phyloP scores from a whole-genome alignment of 305 asterid species.

The Solanum hybrid region DNA sequence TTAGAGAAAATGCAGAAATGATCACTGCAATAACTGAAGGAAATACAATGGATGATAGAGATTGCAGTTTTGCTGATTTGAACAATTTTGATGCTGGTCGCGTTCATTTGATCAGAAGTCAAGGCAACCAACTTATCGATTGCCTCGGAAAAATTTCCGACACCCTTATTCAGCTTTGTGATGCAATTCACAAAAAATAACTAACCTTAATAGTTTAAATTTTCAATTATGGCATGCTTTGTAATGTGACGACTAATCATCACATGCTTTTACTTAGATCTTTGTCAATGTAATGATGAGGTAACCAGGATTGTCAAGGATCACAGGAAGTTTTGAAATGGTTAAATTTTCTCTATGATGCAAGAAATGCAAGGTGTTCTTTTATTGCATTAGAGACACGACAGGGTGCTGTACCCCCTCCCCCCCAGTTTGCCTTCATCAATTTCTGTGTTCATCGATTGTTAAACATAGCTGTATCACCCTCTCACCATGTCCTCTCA shows the following conservation, averaged over 20 bases:
- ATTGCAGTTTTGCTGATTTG: slow-evolving; percentile 31
- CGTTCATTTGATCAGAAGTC: slow-evolving; percentile 39
- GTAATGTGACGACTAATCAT: not conserved
- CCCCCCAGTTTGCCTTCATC: not conserved
- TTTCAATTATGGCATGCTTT: not conserved
- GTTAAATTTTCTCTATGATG: not conserved
- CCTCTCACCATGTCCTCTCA: not conserved
- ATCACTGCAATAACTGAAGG: slow-evolving; percentile 48
- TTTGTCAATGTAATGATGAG: not conserved
- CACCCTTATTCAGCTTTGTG: slow-evolving; percentile 55
- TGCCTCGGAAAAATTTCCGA: slow-evolving; percentile 44
- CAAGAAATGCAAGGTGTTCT: not conserved
- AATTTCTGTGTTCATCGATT: not conserved
- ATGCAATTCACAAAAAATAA: slow-evolving; percentile 20
- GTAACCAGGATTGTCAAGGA: not conserved
- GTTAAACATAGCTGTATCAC: not conserved
- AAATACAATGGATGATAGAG: slow-evolving; percentile 31
- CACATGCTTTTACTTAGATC: not conserved
- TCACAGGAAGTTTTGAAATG: not conserved
- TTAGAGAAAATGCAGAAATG: slow-evolving; percentile 39
- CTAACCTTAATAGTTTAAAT: not conserved
- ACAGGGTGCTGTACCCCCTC: not conserved
- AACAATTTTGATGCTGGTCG: slow-evolving; percentile 35
- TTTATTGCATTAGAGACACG: not conserved
- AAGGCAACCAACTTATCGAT: slow-evolving; percentile 61